Evolutionary conservation across 495 filamentous ascomycete species (phyloP).

Genomic region (Astrothelium subdiscretum): DNA sequence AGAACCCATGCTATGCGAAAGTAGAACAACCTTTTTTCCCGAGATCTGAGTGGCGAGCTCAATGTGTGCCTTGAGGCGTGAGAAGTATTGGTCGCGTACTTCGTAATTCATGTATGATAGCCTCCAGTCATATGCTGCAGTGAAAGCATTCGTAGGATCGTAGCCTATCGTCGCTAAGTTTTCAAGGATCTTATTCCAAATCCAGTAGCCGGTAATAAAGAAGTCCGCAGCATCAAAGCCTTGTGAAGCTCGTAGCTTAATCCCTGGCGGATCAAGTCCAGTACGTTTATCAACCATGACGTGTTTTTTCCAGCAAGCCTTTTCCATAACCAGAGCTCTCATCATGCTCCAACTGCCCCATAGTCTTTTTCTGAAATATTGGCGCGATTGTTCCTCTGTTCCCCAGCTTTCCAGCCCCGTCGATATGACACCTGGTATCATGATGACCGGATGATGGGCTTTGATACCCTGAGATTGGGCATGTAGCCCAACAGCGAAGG

Average conservation of each 20-base stretch:
- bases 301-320: constrained; percentile 87
- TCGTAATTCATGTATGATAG: constrained; percentile 85
- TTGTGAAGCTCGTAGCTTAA: constrained; percentile 89
- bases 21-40: constrained; percentile 70
- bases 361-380: constrained; percentile 83
- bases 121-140: constrained; percentile 96
- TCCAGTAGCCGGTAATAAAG: constrained; percentile 89
- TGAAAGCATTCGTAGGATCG: constrained; percentile 90
- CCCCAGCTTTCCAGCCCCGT: constrained; percentile 97
- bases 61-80: constrained; percentile 76
- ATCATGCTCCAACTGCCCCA: constrained; percentile 99
- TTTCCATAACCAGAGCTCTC: constrained; percentile 83
- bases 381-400: constrained; percentile 63
- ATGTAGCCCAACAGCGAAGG: constrained; percentile 79
- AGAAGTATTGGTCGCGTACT: constrained; percentile 84
- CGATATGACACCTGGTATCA: constrained; percentile 96
- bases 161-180: constrained; percentile 93
- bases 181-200: constrained; percentile 97
- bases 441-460: constrained; percentile 83
- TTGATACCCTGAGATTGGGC: constrained; percentile 67
- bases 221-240: constrained; percentile 99
- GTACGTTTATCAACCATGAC: constrained; percentile 92
- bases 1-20: constrained; percentile 93
- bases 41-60: constrained; percentile 61
- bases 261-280: constrained; percentile 80